Percentiles rank a stretch among this genome's conserved stretches.
Conservation (phyloP, 345 rosid species). For the Hibiscus syriacus region DNA sequence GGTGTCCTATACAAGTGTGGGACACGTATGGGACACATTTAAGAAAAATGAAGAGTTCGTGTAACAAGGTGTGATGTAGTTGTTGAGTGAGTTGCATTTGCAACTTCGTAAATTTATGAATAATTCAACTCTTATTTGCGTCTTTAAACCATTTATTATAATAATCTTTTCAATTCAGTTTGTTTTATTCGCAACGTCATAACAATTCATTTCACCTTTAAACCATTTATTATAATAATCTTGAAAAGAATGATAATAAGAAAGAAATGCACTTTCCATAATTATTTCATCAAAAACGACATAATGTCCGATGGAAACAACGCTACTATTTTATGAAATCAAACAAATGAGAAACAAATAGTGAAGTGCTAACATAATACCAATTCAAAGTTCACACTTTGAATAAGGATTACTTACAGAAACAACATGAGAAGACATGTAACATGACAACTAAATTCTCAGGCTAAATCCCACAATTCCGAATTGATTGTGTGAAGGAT, state of each 20-base stretch:
- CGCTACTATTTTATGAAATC: not conserved
- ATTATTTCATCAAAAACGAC: not conserved
- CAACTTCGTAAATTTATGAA: not conserved
- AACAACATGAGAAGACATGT: conserved; percentile 19
- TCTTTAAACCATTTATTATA: no score
- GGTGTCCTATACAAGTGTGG: not conserved
- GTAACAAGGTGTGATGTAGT: not conserved
- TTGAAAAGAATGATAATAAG: not conserved
- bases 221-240: no score
- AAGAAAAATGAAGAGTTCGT: not conserved
- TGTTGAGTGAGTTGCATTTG: not conserved
- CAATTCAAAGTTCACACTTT: conserved; percentile 9
- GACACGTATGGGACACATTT: not conserved
- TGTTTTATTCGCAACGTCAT: no score
- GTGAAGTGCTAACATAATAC: conserved; percentile 8
- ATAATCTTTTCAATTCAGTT: no score
- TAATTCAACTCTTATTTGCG: not conserved
- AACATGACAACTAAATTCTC: conserved; percentile 6
- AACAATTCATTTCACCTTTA: no score
- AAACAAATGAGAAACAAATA: not conserved
- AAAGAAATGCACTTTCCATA: not conserved
- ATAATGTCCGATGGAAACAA: not conserved
- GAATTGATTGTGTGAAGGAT: not conserved
- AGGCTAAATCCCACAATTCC: not conserved
- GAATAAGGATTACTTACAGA: conserved; percentile 28